Conservation (phyloP, 495 filamentous ascomycete genomes). For the Neurospora hispaniola region DNA sequence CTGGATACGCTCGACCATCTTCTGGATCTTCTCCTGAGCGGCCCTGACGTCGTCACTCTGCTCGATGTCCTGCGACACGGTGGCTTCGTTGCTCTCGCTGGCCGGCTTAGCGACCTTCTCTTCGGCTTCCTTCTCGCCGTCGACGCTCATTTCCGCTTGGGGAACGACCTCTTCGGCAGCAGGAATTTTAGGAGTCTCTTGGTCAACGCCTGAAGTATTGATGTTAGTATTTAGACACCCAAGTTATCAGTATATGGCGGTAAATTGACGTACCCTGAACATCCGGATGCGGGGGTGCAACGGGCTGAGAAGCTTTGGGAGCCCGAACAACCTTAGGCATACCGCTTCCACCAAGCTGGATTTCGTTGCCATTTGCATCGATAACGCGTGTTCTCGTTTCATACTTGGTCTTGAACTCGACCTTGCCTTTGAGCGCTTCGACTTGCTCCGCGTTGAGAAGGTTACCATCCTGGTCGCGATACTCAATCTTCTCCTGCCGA, state of each 20-base stretch:
- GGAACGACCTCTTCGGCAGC: slow-evolving; percentile 33
- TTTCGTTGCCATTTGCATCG: slow-evolving; percentile 64
- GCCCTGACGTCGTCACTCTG: background rate
- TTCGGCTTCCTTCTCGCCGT: slow-evolving; percentile 49
- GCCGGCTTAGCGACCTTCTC: slow-evolving; percentile 57
- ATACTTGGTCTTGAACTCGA: slow-evolving; percentile 87
- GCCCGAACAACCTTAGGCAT: slow-evolving; percentile 8
- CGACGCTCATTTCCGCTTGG: slow-evolving; percentile 47
- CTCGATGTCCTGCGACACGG: slow-evolving; percentile 3
- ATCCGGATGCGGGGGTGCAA: slow-evolving; percentile 77
- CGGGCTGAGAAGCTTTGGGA: slow-evolving; percentile 14
- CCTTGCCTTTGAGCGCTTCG: slow-evolving; percentile 74
- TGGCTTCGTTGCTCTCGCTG: slow-evolving; percentile 64
- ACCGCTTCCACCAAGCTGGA: slow-evolving; percentile 32
- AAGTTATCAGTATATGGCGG: slow-evolving; percentile 35
- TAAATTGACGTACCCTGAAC: slow-evolving; percentile 46
- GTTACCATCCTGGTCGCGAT: slow-evolving; percentile 89
- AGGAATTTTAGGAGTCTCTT: slow-evolving; percentile 18
- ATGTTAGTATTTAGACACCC: slow-evolving; percentile 37
- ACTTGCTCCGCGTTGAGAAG: slow-evolving; percentile 76
- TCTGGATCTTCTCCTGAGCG: background rate
- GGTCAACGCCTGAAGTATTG: slow-evolving; percentile 13
- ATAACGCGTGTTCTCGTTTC: slow-evolving; percentile 82
- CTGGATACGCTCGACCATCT: background rate
- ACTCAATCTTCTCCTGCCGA: slow-evolving; percentile 80